Conservation (phyloP, 108 stramenopile species). For the Fragilaria crotonensis region DNA sequence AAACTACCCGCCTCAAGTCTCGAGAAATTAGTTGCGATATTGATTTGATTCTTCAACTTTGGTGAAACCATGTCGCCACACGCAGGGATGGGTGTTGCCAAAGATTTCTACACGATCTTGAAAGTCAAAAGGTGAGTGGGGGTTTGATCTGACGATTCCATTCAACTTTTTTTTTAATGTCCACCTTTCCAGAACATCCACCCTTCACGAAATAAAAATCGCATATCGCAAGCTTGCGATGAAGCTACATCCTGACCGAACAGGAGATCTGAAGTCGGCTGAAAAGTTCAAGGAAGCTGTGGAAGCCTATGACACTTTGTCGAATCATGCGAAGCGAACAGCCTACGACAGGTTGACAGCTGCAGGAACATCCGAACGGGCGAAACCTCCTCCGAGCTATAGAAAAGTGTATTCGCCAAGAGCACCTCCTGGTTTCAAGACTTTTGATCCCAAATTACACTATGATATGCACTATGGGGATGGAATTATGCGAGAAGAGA, state of each 20-base stretch:
- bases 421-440: conserved; percentile 66
- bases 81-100: no score
- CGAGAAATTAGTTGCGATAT: no score
- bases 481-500: conserved; percentile 71
- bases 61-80: no score
- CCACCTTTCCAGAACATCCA: no score
- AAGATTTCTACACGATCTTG: no score
- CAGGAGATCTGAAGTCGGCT: conserved; percentile 43
- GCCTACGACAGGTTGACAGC: conserved; percentile 36
- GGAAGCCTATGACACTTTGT: conserved; percentile 69
- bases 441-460: conserved; percentile 66
- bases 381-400: conserved; percentile 44
- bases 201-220: conserved; percentile 80
- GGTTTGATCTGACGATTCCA: no score
- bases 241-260: conserved; percentile 64
- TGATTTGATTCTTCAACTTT: no score
- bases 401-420: conserved; percentile 74
- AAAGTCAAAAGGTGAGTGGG: no score
- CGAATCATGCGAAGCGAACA: conserved; percentile 24
- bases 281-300: conserved; percentile 55
- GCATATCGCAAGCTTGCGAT: conserved; percentile 70
- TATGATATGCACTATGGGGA: conserved; percentile 86
- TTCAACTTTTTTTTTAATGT: no score
- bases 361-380: conserved; percentile 8
- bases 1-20: no score